phyloP scores from a whole-genome alignment of 1,284 basidiomycete species.

The Neonothopanus nambi region DNA sequence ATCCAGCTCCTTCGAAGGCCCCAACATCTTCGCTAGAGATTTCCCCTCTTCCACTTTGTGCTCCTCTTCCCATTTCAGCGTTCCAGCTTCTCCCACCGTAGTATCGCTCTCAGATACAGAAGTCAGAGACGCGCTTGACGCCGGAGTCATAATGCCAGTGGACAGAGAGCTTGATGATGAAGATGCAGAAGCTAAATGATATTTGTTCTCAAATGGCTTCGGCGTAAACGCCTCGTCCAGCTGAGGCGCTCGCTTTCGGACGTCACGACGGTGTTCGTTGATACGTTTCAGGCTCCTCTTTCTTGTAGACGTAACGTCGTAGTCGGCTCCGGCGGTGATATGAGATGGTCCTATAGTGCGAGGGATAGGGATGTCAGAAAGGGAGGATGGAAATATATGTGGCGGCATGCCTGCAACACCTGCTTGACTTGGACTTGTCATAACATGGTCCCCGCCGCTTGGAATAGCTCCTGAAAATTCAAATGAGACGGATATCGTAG shows the following conservation, averaged over 20 bases:
- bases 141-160: not conserved
- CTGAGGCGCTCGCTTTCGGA: constrained; percentile 4
- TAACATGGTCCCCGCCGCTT: not conserved
- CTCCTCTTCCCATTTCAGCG: constrained; percentile 5
- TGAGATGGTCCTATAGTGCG: not conserved
- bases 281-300: not conserved
- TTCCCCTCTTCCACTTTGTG: constrained; percentile 1
- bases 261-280: not conserved
- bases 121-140: constrained; percentile 9
- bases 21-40: constrained; percentile 10
- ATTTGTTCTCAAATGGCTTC: constrained; percentile 11
- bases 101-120: constrained; percentile 7
- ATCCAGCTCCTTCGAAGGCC: constrained; percentile 7
- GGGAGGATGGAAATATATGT: not conserved
- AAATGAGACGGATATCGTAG: not conserved
- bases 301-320: not conserved
- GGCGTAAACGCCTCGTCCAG: constrained; percentile 4
- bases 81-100: not conserved
- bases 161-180: constrained; percentile 2
- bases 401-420: not conserved
- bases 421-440: not conserved
- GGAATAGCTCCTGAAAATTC: not conserved
- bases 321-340: not conserved
- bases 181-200: constrained; percentile 5
- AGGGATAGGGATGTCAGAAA: not conserved